Evolutionary conservation across 805 yeast genomes (phyloP), one percentile per base, ranked within the genome.

Genomic region (Spathaspora passalidarum): DNA sequence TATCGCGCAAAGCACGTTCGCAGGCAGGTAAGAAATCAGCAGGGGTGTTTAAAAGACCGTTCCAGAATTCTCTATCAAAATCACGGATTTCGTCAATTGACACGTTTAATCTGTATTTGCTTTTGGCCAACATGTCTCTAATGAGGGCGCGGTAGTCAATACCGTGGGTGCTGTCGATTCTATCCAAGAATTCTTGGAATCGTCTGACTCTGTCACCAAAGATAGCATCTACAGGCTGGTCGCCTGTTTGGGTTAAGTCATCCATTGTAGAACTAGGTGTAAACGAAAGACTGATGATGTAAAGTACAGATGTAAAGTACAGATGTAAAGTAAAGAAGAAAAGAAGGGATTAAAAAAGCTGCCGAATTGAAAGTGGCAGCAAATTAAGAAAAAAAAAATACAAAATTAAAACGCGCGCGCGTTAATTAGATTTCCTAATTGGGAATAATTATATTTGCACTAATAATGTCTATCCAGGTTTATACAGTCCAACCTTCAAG

Each of bases 21-120:
- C 91, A 84, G 5, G 98, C 89, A 4, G 97, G 97, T 22, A 92
- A 69, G 56, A 64, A 91, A 45, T 89, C 96, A 1, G 95, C 82
- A 0, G 99, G 99, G 17, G 70, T 70, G 45, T 79, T 72, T 44
- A 94, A 66, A 8, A 90, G 59, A 2, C 98, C 95, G 2, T 64
- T 62, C 86, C 97, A 94, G 53, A 83, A 80, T 1, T 78, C 81
- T 43, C 79, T 70, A 66, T 91, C 96, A 60, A 86, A 91, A 42
- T 84, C 91, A 55, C 97, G 77, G 16, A 94, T 63, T 53, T 92
- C 97, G 65, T 94, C 99, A 37, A 94, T 72, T 13, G 90, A 81
- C 2, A 92, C 84, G 2, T 76, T 70, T 38, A 92, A 70, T 56
- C 99, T 76, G 51, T 79, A 77, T 45, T 76, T 75, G 40, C 83